Conservation (phyloP, 768 basidiomycete genomes). For the Boletus pseudopeckii region DNA sequence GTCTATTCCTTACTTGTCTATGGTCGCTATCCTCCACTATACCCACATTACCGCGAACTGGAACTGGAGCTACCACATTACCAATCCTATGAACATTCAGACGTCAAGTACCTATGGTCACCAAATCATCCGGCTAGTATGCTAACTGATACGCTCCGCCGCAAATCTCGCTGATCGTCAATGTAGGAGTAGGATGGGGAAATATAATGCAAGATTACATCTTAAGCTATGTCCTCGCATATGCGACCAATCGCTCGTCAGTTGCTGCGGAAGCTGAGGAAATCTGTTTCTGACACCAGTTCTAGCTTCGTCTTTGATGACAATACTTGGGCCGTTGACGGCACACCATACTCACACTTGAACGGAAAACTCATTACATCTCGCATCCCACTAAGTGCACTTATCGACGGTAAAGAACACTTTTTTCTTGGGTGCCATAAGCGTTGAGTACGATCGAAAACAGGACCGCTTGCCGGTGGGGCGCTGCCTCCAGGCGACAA, state of each 20-base stretch:
- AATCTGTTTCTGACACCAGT: neutral
- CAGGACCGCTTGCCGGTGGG: slow-evolving; percentile 40
- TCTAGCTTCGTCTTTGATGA: slow-evolving; percentile 40
- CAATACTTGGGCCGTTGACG: slow-evolving; percentile 38
- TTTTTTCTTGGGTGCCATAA: neutral
- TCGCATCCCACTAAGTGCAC: slow-evolving; percentile 35
- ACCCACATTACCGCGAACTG: neutral
- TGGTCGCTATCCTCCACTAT: neutral
- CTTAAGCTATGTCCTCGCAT: slow-evolving; percentile 33
- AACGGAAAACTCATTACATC: slow-evolving; percentile 36
- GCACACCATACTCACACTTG: slow-evolving; percentile 33
- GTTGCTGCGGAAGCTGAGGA: slow-evolving; percentile 2
- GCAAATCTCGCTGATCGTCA: neutral
- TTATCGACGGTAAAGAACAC: slow-evolving; percentile 30
- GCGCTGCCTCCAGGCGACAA: slow-evolving; percentile 28
- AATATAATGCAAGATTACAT: slow-evolving; percentile 40
- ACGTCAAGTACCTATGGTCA: neutral
- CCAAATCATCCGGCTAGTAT: neutral
- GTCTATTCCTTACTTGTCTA: neutral
- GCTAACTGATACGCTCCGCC: neutral
- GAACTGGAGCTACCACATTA: neutral
- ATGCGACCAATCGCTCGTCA: slow-evolving; percentile 33
- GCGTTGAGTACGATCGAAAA: neutral
- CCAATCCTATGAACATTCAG: neutral
- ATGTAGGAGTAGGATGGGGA: slow-evolving; percentile 34